Conservation (phyloP, 768 basidiomycete genomes). For the Rhodotorula kratochvilovae region DNA sequence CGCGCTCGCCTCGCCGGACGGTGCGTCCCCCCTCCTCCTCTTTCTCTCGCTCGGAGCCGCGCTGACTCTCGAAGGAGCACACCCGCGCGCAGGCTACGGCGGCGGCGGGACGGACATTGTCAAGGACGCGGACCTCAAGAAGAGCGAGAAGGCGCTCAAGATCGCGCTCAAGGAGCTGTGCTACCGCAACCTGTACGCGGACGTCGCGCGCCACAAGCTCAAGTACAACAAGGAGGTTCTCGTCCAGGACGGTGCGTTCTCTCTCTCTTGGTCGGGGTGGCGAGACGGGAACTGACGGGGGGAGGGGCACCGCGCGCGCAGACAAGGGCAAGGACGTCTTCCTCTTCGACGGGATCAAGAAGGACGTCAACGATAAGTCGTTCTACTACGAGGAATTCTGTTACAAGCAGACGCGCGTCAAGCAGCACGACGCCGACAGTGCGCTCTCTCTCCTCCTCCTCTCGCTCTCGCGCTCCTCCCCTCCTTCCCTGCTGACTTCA, state of each 20-base stretch:
- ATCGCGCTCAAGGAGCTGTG: background rate
- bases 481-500: background rate
- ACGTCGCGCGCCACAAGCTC: background rate
- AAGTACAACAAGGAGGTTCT: background rate
- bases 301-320: background rate
- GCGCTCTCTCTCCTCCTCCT: background rate
- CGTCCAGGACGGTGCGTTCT: background rate
- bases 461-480: too few species aligned
- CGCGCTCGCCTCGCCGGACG: background rate
- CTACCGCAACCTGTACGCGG: slow-evolving; percentile 10
- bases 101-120: too few species aligned
- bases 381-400: background rate
- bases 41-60: background rate
- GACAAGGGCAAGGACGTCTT: background rate
- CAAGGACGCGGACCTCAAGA: background rate
- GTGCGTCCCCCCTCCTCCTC: background rate
- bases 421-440: background rate
- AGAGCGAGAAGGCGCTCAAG: background rate
- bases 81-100: background rate
- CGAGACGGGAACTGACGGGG: too few species aligned
- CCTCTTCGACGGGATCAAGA: background rate
- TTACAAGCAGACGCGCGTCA: background rate
- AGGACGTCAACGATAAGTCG: slow-evolving; percentile 1
- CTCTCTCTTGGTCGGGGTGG: background rate
- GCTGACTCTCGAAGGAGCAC: too few species aligned